Evolutionary conservation across 1,284 basidiomycete species (phyloP), one percentile per base, ranked within the genome.

Genomic region (Fomes fomentarius): DNA sequence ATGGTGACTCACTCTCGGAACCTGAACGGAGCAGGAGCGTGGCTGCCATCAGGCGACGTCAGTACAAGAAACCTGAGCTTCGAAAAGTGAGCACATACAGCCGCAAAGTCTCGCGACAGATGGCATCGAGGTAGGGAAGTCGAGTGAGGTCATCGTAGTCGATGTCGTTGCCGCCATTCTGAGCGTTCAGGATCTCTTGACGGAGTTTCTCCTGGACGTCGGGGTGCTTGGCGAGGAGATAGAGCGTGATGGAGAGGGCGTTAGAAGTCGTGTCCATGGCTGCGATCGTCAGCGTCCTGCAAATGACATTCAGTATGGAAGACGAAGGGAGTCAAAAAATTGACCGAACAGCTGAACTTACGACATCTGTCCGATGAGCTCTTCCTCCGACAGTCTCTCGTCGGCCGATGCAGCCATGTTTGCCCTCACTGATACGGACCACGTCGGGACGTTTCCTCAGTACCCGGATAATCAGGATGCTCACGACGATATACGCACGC

Each of bases 121-220:
- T 61, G 1, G 68, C 71, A 44, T 73, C 71, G 7, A 73, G 60
- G 46, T 65, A 71, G 0, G 70, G 69, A 9, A 73, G 56, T 2
- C 52, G 49, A 22, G 67, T 64, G 8, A 73, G 61, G 1, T 57
- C 54, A 47, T 73, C 71, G 47, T 70, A 67, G 15, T 34, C 45
- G 15, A 47, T 21, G 0, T 62, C 46, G 17, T 67, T 50, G 25
- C 17, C 47, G 43, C 15, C 58, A 47, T 24, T 61, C 47, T 54
- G 37, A 1, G 65, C 66, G 7, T 56, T 48, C 11, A 49, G 15
- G 9, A 71, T 54, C 42, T 69, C 69, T 8, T 61, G 58, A 6
- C 70, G 61, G 21, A 57, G 47, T 30, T 50, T 57, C 19, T 57
- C 42, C 26, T 57, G 55, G 9, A 52, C 30, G 4, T 49, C 37